Evolutionary conservation across 139 green algal genomes (phyloP).

Genomic region (Picochlorum sp.): DNA sequence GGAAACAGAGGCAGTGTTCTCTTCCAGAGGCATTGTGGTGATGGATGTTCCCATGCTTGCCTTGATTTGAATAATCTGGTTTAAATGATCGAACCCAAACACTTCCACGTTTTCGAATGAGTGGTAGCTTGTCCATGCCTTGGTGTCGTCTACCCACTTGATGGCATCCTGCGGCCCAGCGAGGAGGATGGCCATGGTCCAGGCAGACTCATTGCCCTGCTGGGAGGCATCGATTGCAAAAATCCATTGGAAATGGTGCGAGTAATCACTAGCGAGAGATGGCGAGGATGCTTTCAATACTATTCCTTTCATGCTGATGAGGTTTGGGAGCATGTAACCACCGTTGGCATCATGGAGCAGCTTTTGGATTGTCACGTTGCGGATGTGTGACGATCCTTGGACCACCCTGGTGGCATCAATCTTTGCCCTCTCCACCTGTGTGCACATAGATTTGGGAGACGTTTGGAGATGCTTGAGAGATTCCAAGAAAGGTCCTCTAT

Average conservation of each 20-base stretch:
- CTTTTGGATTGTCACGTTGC: too few relatives aligned
- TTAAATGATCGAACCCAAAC: neutral
- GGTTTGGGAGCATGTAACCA: neutral
- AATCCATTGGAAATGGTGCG: constrained; percentile 13
- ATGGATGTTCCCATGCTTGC: constrained; percentile 3
- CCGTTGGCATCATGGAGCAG: too few relatives aligned
- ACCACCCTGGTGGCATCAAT: too few relatives aligned
- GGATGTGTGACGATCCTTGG: too few relatives aligned
- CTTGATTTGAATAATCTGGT: neutral
- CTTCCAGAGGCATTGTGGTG: neutral
- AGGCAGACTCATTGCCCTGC: neutral
- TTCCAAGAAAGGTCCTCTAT: too few relatives aligned
- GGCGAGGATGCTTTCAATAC: constrained; percentile 2
- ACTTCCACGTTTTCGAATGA: constrained; percentile 7
- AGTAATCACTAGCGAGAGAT: neutral
- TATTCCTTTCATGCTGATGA: constrained; percentile 6
- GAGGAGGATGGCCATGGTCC: constrained; percentile 11
- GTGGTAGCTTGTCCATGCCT: neutral
- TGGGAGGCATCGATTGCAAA: constrained; percentile 10
- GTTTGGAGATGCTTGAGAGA: too few relatives aligned
- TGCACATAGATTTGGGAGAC: too few relatives aligned
- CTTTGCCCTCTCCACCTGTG: too few relatives aligned
- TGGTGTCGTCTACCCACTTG: constrained; percentile 7
- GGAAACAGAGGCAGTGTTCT: neutral
- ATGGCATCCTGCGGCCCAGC: constrained; percentile 8